Base-by-base conservation (phyloP, 371 early-diverging fungal genomes). In the Cladochytrium tenue region DNA sequence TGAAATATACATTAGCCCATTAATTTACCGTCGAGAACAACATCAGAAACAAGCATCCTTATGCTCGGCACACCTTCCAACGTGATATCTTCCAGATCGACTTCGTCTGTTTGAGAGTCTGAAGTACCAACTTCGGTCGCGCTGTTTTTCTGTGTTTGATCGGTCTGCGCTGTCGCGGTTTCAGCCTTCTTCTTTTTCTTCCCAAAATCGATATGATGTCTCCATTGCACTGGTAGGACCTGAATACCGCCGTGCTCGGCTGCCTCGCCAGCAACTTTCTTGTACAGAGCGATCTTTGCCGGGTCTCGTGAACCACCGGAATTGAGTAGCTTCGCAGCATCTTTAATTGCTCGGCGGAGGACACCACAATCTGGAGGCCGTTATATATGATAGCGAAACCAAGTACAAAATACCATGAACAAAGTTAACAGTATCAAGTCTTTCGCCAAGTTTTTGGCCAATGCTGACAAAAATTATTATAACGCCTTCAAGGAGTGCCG, bases 161-260 rank as follows among this genome's bases (percentile, higher is more conserved):
- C 60, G 34, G 33, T 60, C 27, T 60, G 60, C 15, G 27, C 43
- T 3, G 23, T 34, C 17, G 43, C 7, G 5, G 43, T 60, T 20
- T 20, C 32, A 13, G 43, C 60, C 10, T 5, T 63, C 58, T 52
- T 31, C 64, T 25, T 28, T 57, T 34, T 55, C 62, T 85, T 85
- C 7, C 89, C 92, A 76, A 93, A 92, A 32, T 80, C 80, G 50
- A 92, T 83, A 62, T 88, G 86, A 28, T 89, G 87, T 33, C 93
- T 77, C 94, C 94, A 93, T 63, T 90, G 88, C 2, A 93, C 83
- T 17, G 94, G 94, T 17, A 93, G 72, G 0, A 93, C 85, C 69
- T 92, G 92, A 5, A 93, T 85, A 13, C 92, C 83, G 10, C 79
- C 75, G 33, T 69, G 56, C 7, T 69, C 67, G 83, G 81, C 85